These are phyloP conservation scores for Pseudopediastrum boryanum DNA, from an alignment of 139 green algal genomes.

Conservation along the genomic window DNA sequence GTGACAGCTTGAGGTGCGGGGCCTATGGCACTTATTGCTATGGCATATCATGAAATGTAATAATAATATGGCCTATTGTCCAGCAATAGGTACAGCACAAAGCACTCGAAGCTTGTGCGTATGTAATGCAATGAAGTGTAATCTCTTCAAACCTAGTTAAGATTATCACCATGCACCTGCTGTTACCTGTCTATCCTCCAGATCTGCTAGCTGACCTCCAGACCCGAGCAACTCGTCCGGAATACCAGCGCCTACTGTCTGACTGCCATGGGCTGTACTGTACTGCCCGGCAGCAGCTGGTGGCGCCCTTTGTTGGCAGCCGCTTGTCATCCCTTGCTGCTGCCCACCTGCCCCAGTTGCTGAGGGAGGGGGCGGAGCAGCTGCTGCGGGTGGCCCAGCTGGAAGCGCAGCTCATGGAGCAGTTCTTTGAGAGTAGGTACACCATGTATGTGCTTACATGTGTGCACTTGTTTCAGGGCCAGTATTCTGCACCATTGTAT, in stretches of 20 bases:
- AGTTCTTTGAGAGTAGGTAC: constrained; percentile 76
- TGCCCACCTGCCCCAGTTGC: constrained; percentile 68
- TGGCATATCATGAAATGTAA: too few species aligned
- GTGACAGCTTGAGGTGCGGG: too few species aligned
- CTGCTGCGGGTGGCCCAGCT: constrained; percentile 79
- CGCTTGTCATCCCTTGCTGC: constrained; percentile 48
- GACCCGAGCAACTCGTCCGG: constrained; percentile 54
- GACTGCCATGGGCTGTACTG: constrained; percentile 82
- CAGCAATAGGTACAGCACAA: too few species aligned
- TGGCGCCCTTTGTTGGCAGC: constrained; percentile 58
- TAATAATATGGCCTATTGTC: too few species aligned
- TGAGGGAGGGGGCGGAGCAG: constrained; percentile 70
- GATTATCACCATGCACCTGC: too few species aligned
- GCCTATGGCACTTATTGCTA: too few species aligned
- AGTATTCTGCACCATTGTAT: too few species aligned
- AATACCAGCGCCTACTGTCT: constrained; percentile 88
- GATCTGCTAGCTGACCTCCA: constrained; percentile 86
- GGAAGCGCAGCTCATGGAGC: constrained; percentile 87
- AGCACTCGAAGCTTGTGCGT: too few species aligned
- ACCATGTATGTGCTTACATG: too few species aligned
- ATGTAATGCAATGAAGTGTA: too few species aligned
- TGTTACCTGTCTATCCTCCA: constrained; percentile 25
- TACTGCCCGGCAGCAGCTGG: constrained; percentile 55
- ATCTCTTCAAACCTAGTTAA: too few species aligned
- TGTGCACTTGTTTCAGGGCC: too few species aligned